phyloP scores from a whole-genome alignment of 345 rosid genomes.

The sweet orange (Citrus sinensis) region DNA sequence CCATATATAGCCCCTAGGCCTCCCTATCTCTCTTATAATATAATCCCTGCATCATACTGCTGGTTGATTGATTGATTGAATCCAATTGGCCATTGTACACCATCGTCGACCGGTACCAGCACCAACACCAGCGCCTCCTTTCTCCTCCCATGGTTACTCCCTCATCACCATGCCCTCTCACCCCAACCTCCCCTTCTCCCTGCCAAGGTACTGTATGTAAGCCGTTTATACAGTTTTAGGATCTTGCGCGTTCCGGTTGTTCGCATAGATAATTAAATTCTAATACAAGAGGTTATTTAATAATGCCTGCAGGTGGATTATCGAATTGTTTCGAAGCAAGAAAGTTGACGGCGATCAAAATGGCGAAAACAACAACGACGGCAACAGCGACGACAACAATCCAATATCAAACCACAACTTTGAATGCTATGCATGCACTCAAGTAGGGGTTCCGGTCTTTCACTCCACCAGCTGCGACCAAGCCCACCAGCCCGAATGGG shows the following conservation, averaged over 20 bases:
- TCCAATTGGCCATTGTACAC: too few relatives aligned
- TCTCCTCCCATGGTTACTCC: slow-evolving; percentile 42
- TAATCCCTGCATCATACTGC: too few relatives aligned
- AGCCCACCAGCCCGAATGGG: slow-evolving; percentile 89
- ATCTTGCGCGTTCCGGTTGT: too few relatives aligned
- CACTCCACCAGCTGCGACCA: slow-evolving; percentile 96
- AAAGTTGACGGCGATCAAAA: not conserved
- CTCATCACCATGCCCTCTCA: slow-evolving; percentile 36
- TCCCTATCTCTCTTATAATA: too few relatives aligned
- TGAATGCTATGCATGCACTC: slow-evolving; percentile 95
- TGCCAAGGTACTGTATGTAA: slow-evolving; percentile 24
- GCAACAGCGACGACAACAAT: slow-evolving; percentile 13
- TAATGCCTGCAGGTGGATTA: slow-evolving; percentile 32
- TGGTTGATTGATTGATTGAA: too few relatives aligned
- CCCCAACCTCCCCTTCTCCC: slow-evolving; percentile 36
- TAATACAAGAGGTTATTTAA: too few relatives aligned
- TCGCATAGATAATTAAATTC: too few relatives aligned
- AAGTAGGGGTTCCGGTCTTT: slow-evolving; percentile 84
- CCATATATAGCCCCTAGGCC: too few relatives aligned
- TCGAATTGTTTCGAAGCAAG: slow-evolving; percentile 29
- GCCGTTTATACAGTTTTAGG: too few relatives aligned
- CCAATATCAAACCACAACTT: slow-evolving; percentile 34
- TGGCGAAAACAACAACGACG: not conserved
- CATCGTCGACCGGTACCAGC: too few relatives aligned
- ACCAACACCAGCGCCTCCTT: not conserved